phyloP scores from a whole-genome alignment of 2,329 filamentous ascomycete genomes.

The Penicillium decumbens region DNA sequence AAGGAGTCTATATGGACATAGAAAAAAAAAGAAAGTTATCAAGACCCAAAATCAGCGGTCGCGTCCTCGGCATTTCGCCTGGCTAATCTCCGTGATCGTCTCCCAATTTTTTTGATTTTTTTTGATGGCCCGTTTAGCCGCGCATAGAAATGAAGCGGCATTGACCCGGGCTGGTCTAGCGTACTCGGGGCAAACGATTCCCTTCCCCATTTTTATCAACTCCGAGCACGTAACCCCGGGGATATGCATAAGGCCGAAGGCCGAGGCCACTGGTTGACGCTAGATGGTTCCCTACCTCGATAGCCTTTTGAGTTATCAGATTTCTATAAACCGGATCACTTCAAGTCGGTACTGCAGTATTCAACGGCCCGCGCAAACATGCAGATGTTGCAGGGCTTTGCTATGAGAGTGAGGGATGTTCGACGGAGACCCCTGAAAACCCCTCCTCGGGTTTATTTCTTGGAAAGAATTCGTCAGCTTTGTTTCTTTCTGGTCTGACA shows the following conservation, averaged over 20 bases:
- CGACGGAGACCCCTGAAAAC: not conserved
- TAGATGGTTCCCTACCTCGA: too few species aligned
- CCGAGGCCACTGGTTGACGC: not conserved
- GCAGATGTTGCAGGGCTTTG: not conserved
- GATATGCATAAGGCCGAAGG: not conserved
- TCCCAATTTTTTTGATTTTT: not conserved
- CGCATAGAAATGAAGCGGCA: not conserved
- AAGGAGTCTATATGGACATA: not conserved
- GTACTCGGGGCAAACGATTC: not conserved
- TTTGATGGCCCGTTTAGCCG: not conserved
- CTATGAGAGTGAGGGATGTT: not conserved
- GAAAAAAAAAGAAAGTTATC: not conserved
- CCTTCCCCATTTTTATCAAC: not conserved
- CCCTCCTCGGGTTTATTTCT: not conserved
- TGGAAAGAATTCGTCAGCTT: not conserved
- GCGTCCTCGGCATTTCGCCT: slow-evolving; percentile 4
- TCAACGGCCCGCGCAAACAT: not conserved
- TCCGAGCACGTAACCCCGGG: slow-evolving; percentile 1
- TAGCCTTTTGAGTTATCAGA: not conserved
- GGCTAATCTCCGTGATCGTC: slow-evolving; percentile 4
- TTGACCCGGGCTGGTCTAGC: not conserved
- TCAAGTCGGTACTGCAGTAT: not conserved
- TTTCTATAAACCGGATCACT: not conserved
- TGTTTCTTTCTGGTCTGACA: not conserved
- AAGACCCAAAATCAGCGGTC: not conserved